Base-by-base conservation (phyloP, 2,329 filamentous ascomycete genomes). In the Neonectria ditissima region DNA sequence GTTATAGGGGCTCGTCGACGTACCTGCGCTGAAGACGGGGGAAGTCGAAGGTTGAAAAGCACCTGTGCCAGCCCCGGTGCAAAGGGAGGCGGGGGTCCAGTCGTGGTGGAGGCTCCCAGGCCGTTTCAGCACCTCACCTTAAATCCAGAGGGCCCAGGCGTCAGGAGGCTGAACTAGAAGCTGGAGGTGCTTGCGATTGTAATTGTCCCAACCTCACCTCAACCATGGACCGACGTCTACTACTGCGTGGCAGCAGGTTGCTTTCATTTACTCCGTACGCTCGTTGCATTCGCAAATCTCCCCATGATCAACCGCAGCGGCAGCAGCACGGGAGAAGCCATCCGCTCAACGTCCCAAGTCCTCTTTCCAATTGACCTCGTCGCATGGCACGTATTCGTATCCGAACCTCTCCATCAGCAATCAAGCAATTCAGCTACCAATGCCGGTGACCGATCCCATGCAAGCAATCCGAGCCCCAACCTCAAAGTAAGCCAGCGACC, bases 1-100 rank as follows among this genome's bases (percentile, higher is more conserved):
- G 53, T 47, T 61, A 48, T 50, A 61, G 34, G 65, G 67, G 65
- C 50, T 66, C 43, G 22, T 28, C 43, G 44, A 41, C 37, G 9
- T 16, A 26, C 24, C 16, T 28, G 37, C 22, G 55, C 41, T 45
- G 30, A 43, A 9, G 24, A 47, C 18, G 41, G 41, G n/a, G n/a
- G 20, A n/a, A n/a, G 10, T 10, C 4, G 13, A 7, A 20, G 10
- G 11, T 20, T 44, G 18, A 11, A 22, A 13, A 32, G 30, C 30
- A 32, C 41, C 18, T 44, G 44, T 28, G 24, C 13, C 14, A 47
- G 24, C 24, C 24, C 24, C 24, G 24, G 24, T 4, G 24, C 24
- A 26, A 26, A 6, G 24, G n/a, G n/a, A n/a, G n/a, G n/a, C n/a
- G 22, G 8, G 43, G 43, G 11, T 5, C 13, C 20, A 22, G 44